Base-by-base conservation (phyloP, 495 filamentous ascomycete species). In the Neurospora tetrasperma region DNA sequence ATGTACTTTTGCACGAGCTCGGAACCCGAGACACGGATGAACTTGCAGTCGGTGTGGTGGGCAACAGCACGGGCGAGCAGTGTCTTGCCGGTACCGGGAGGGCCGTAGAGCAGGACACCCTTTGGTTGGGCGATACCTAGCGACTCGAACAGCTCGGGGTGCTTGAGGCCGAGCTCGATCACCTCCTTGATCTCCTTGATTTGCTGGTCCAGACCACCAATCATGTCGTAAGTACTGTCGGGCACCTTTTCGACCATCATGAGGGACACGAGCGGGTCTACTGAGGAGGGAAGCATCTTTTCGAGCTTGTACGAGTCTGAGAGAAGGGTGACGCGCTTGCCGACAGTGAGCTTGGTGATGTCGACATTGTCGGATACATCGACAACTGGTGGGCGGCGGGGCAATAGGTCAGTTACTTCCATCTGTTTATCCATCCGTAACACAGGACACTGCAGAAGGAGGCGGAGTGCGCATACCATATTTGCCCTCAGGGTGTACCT, bases 171-270 rank as follows among this genome's bases (percentile, higher is more conserved):
- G 42, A 99, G 92, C 85, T 99, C 96, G 81, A 99, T 98, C 71
- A 99, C 96, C 82, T 99, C 96, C 85, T 99, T 99, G 86, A 99
- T 99, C 83, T 99, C 96, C 86, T 99, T 98, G 85, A 99, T 98
- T 79, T 99, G 96, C 80, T 99, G 96, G 77, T 98, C 96, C 68
- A 99, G 86, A 74, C 96, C 96, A 82, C 96, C 96, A 78, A 99
- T 99, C 96, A 99, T 99, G 84, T 99, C 96, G 86, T 99, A 99
- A 79, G 96, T 99, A 85, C 94, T 97, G 85, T 99, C 96, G 39
- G 96, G 96, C 38, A 99, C 96, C 84, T 99, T 99, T 83, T 99
- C 96, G 62, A 99, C 96, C 96, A 99, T 98, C 96, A 99, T 99
- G 78, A 99, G 93, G n/a, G 96, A 98, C 43, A 99, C 96, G 69